Conservation (phyloP, 2,329 filamentous ascomycete genomes). For the Trichoderma pleuroti region DNA sequence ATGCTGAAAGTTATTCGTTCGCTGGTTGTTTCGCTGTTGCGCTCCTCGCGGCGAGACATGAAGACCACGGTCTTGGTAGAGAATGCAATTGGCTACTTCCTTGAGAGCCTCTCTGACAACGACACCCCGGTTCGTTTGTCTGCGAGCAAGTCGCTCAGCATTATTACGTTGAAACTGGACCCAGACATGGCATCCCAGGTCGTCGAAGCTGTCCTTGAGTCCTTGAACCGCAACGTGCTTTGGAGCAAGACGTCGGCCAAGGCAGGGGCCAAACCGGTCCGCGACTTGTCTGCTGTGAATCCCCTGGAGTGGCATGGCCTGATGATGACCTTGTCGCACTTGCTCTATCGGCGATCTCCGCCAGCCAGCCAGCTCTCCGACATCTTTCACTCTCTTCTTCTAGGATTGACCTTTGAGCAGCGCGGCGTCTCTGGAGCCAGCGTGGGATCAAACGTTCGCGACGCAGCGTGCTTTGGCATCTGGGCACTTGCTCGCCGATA, state of each 20-base stretch:
- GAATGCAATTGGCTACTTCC: conserved; percentile 74
- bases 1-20: conserved; percentile 82
- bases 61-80: conserved; percentile 61
- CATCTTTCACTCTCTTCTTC: conserved; percentile 72
- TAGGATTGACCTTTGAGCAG: conserved; percentile 85
- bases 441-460: conserved; percentile 83
- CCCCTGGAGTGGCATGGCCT: conserved; percentile 88
- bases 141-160: conserved; percentile 86
- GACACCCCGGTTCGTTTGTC: conserved; percentile 89
- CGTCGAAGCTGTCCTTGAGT: conserved; percentile 80
- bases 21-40: conserved; percentile 63
- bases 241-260: conserved; percentile 42
- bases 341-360: conserved; percentile 80
- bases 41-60: conserved; percentile 43
- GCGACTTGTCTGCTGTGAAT: conserved; percentile 72
- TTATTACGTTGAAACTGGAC: conserved; percentile 77
- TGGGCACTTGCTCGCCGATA: conserved; percentile 92
- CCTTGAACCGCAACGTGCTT: conserved; percentile 56
- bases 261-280: conserved; percentile 34
- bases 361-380: conserved; percentile 66
- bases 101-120: conserved; percentile 76
- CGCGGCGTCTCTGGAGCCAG: conserved; percentile 79
- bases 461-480: conserved; percentile 93
- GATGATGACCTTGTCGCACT: conserved; percentile 79
- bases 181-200: conserved; percentile 80